Evolutionary conservation across 768 basidiomycete genomes (phyloP), one percentile per base, ranked within the genome.

Genomic region (Russula olivacea): DNA sequence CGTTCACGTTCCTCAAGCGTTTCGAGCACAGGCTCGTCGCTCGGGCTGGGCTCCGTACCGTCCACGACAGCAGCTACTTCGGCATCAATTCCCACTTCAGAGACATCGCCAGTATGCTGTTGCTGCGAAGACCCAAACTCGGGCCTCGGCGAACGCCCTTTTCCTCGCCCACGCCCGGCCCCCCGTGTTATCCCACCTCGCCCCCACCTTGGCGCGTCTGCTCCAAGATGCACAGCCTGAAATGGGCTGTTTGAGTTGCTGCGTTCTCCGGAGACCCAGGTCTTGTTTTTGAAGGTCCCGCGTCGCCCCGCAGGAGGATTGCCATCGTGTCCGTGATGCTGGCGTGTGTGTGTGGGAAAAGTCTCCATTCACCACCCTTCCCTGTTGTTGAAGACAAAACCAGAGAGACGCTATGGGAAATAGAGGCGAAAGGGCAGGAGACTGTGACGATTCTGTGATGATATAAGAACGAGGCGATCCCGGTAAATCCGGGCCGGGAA

Each of bases 1-100:
- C 72, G 77, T 67, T 90, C 87, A 51, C 82, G 78, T 69, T 87
- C 88, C 68, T 89, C 87, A 10, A 73, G 71, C 0, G 81, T 81
- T 48, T 86, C 84, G 19, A 83, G 72, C 17, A 79, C 79, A 0
- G 81, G 82, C 57, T 81, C 71, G 56, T 63, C 68, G 17, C 73
- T 73, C 19, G 70, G 71, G 47, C 68, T 68, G 14, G 57, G 72
- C 21, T 69, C 74, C 21, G 74, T 73, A 28, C 74, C 74, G 50
- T 75, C 72, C 43, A 70, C 19, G 0, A 38, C 36, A 12, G 47
- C 76, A 74, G 25, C 76, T 74, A 50, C 59, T 38, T n/a, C n/a
- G n/a, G n/a, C n/a, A n/a, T n/a, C n/a, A n/a, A n/a, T n/a, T n/a
- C n/a, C n/a, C n/a, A n/a, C n/a, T n/a, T 48, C 49, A 41, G 55